Evolutionary conservation across 345 rosid genomes (phyloP).

Genomic region (Limnanthes douglasii): DNA sequence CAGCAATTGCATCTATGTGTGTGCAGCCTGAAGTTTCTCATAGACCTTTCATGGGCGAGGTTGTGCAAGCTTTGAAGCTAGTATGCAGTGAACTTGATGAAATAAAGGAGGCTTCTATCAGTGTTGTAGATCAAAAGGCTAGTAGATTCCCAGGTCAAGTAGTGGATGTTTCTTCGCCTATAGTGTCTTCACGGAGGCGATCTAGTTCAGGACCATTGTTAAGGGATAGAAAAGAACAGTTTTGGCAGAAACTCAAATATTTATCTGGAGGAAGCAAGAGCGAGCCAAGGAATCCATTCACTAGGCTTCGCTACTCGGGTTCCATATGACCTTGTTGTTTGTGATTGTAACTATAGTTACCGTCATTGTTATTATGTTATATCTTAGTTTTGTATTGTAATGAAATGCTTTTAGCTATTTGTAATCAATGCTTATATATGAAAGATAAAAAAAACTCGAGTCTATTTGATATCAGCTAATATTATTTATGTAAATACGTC

Average conservation of each 20-base stretch:
- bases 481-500: too few relatives aligned
- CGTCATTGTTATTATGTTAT: too few relatives aligned
- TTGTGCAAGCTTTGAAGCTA: slow-evolving; percentile 57
- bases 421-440: too few relatives aligned
- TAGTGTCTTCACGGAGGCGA: slow-evolving; percentile 20
- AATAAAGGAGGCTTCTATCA: slow-evolving; percentile 12
- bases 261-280: slow-evolving; percentile 38
- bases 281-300: slow-evolving; percentile 29
- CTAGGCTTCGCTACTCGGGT: too few relatives aligned
- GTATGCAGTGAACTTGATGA: slow-evolving; percentile 42
- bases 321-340: too few relatives aligned
- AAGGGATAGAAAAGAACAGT: slow-evolving; percentile 22
- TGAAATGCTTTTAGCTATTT: too few relatives aligned
- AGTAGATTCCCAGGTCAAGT: slow-evolving; percentile 14
- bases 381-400: too few relatives aligned
- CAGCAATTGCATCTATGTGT: slow-evolving; percentile 63
- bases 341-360: too few relatives aligned
- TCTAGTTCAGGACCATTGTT: slow-evolving; percentile 31
- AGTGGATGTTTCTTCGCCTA: slow-evolving; percentile 12
- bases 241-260: slow-evolving; percentile 37
- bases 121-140: slow-evolving; percentile 9
- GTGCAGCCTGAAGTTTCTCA: slow-evolving; percentile 55
- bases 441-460: too few relatives aligned
- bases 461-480: too few relatives aligned
- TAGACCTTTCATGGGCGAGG: slow-evolving; percentile 64